Base-by-base conservation (phyloP, 495 filamentous ascomycete genomes). In the Neurospora hispaniola region DNA sequence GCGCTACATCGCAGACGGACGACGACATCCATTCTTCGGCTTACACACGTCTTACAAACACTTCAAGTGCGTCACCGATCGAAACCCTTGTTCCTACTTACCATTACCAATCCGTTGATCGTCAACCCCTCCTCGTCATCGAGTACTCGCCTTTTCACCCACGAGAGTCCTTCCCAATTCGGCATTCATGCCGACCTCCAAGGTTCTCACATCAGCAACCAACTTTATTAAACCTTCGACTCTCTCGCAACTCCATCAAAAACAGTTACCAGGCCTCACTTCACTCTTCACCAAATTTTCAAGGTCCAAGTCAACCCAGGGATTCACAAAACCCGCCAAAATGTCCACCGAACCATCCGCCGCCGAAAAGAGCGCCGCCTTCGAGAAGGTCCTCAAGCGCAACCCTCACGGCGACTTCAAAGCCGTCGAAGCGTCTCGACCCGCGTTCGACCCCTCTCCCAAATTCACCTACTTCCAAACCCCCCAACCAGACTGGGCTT, bases 361-460 rank as follows among this genome's bases (percentile, higher is more conserved):
- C 35, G 76, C 77, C 70, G 71, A 76, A 48, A 73, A 73, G 20
- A 76, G 79, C 0, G 80, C 79, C 54, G 70, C 76, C 43, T 73
- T 69, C 27, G 87, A 90, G 71, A 83, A 84, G 41, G 77, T 76
- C 44, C 79, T 89, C 72, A 80, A 89, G 78, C 88, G 89, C 74
- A 91, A 90, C 79, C 89, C 87, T 12, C 90, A 91, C 79, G 85
- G 86, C 11, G 91, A 97, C 79, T 97, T 97, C 85, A 91, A 91
- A 73, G 83, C 87, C 31, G 86, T 92, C 73, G 90, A 97, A 82
- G 87, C 87, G 54, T 86, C 88, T n/a, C 89, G 94, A 14, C 91
- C 90, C 3, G 85, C 89, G 71, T 98, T 90, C 82, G 79, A 88
- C 68, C 77, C 78, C 18, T 76, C 84, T 62, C 83, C 83, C 62